Percentiles rank a stretch among this genome's conserved stretches.
Conservation (phyloP, 305 asterid genomes). For the Coffea humblotiana region DNA sequence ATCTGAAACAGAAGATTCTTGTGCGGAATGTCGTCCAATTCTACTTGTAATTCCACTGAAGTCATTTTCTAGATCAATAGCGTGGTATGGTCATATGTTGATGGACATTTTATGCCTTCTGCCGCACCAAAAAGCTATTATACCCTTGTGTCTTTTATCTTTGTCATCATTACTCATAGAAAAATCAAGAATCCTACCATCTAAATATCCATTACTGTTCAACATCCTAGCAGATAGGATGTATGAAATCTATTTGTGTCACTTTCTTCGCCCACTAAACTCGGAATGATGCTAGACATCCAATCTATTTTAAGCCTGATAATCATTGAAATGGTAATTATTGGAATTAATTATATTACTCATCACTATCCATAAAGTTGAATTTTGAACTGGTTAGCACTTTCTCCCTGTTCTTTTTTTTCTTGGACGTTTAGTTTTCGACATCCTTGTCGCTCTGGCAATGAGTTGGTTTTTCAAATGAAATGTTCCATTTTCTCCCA, state of each 20-base stretch:
- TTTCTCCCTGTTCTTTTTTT: background rate
- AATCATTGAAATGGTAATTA: background rate
- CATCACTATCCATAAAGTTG: background rate
- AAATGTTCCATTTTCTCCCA: background rate
- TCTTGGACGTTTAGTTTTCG: too few relatives aligned
- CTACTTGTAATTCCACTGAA: background rate
- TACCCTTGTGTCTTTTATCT: background rate
- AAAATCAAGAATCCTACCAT: background rate
- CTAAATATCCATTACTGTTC: background rate
- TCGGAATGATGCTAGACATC: background rate
- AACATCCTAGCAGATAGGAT: background rate
- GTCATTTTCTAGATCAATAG: slow-evolving; percentile 12
- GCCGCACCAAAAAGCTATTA: background rate
- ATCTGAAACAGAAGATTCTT: background rate
- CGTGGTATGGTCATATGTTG: background rate
- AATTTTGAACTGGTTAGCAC: background rate
- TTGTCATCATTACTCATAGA: background rate
- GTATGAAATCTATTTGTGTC: background rate
- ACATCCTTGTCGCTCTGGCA: slow-evolving; percentile 6
- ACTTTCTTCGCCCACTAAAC: background rate
- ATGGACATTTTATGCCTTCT: slow-evolving; percentile 1
- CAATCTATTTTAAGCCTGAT: background rate
- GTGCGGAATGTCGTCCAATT: background rate
- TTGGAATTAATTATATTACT: background rate
- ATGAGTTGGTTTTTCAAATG: background rate